Evolutionary conservation across 2,329 filamentous ascomycete species (phyloP).

Genomic region (Chrysoporthe puriensis): DNA sequence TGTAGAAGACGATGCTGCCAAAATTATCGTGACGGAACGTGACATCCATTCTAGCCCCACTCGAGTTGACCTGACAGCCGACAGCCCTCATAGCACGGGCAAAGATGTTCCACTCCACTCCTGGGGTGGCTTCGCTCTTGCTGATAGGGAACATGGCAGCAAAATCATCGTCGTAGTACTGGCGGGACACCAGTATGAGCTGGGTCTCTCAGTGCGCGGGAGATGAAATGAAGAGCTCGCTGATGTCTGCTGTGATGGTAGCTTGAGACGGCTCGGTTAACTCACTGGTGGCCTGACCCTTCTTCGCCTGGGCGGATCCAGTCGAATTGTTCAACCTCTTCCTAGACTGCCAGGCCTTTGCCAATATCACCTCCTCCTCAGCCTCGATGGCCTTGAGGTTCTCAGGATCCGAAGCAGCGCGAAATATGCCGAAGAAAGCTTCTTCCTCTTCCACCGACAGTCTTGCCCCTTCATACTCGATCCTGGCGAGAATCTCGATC

Average conservation of each 20-base stretch:
- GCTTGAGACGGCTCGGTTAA: background rate
- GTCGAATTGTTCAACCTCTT: background rate
- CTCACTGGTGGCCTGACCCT: background rate
- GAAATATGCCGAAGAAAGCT: background rate
- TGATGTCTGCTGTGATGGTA: background rate
- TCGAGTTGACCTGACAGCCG: background rate
- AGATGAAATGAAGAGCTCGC: background rate
- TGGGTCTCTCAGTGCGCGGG: background rate
- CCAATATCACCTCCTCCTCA: no score
- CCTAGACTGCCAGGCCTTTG: background rate
- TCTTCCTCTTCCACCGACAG: background rate
- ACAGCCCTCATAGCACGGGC: background rate
- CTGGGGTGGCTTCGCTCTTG: background rate
- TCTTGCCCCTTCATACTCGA: background rate
- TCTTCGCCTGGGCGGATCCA: background rate
- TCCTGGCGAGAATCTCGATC: background rate
- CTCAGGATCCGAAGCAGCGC: background rate
- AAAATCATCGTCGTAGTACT: background rate
- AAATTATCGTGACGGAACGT: constrained; percentile 4
- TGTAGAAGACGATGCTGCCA: constrained; percentile 4
- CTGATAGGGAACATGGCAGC: background rate
- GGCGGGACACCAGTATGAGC: background rate
- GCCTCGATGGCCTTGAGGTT: background rate
- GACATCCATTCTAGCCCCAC: background rate
- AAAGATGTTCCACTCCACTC: background rate